Conservation (phyloP, 208 protist species). For the Leishmania amazonensis region DNA sequence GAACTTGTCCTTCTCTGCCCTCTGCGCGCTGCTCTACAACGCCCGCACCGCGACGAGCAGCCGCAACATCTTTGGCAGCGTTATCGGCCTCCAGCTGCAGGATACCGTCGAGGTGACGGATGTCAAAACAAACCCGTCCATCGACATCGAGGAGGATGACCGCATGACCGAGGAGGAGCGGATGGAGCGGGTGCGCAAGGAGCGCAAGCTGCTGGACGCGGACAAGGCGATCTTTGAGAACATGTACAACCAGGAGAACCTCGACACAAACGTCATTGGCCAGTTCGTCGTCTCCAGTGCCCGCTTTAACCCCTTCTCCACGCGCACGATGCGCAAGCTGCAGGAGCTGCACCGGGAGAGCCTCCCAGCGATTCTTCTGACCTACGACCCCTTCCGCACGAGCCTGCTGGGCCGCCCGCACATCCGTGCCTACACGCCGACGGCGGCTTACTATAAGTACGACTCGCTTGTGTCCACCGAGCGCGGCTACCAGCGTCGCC, state of each 20-base stretch:
- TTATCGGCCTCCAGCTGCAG: constrained; percentile 63
- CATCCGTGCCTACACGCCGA: constrained; percentile 69
- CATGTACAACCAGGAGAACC: constrained; percentile 49
- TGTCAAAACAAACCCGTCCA: constrained; percentile 24
- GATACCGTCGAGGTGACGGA: constrained; percentile 59
- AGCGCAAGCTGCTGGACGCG: constrained; percentile 25
- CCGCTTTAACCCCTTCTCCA: constrained; percentile 48
- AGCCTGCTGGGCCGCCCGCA: constrained; percentile 55
- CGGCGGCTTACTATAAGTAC: constrained; percentile 57
- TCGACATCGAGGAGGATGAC: constrained; percentile 39
- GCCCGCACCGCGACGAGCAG: constrained; percentile 38
- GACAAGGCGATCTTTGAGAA: constrained; percentile 32
- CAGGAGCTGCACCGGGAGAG: constrained; percentile 45
- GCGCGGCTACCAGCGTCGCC: constrained; percentile 26
- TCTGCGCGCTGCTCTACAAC: constrained; percentile 52
- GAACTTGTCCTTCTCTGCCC: constrained; percentile 53
- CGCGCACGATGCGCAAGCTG: constrained; percentile 38
- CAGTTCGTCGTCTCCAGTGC: constrained; percentile 58
- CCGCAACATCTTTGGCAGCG: constrained; percentile 44
- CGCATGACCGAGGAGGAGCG: constrained; percentile 27
- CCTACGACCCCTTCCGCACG: constrained; percentile 75
- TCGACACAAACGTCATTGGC: constrained; percentile 69
- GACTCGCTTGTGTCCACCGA: constrained; percentile 27
- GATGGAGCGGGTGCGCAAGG: constrained; percentile 11
- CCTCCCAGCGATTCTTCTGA: constrained; percentile 62